Base-by-base conservation (phyloP, 1,284 basidiomycete genomes). In the Apiotrichum siamense region DNA sequence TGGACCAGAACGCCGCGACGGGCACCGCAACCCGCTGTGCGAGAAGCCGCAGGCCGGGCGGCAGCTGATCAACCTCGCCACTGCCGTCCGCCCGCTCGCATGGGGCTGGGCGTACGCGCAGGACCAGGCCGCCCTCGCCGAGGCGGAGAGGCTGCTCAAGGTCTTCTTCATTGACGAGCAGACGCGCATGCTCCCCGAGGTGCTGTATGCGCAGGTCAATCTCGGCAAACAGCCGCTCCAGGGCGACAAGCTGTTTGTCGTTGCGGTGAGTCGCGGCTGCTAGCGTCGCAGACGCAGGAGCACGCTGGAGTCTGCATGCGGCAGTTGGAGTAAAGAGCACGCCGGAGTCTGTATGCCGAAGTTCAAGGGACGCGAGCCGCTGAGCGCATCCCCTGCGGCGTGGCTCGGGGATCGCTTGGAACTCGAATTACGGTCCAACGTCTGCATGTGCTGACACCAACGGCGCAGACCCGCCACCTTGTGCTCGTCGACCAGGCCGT, bases 161-260 rank as follows among this genome's bases (percentile, higher is more conserved):
- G 56, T 54, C 15, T 69, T 69, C 59, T 69, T 66, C 52, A n/a
- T 67, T 17, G 58, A 64, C 43, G 49, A 50, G 3, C 57, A 57
- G 24, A 67, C 65, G 5, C 43, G 57, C 43, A 67, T 69, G 65
- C 38, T 54, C 24, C 65, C 67, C 24, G 54, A 64, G 45, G 58
- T 67, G 13, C 42, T 52, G 33, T 67, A 59, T 37, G 55, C 65
- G 17, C 67, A 69, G 50, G 61, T 59, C 49, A 50, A 57, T 33
- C 62, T 63, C 1, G 59, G 61, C 7, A 17, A 54, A 9, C 36
- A 44, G 2, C 60, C 63, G 4, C 40, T 60, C 10, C 49, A 43
- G 36, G 65, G 67, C 2, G 59, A 66, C 43, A 52, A 55, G 31
- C 40, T 40, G 17, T 69, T 69, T 36, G 58, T 63, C 33, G 60